Base-by-base conservation (phyloP, 768 basidiomycete genomes). In the Boletellus ananiceps region DNA sequence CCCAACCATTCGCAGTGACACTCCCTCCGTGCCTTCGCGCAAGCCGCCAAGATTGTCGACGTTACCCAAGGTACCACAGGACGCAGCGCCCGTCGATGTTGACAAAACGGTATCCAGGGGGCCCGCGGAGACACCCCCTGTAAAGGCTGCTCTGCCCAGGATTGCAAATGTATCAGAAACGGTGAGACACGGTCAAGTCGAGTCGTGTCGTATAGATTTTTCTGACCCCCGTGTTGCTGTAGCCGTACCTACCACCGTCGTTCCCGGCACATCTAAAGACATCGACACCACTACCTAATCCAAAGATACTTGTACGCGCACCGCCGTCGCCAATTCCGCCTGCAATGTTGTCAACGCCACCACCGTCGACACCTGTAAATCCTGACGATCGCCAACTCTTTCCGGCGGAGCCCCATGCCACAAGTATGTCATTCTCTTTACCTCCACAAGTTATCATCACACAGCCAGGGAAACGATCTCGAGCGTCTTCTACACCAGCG, bases 181-280 rank as follows among this genome's bases (percentile, higher is more conserved):
- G 54, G 72, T 74, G 53, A 58, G 73, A 57, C 29, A 31, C 34
- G 33, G 45, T 41, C 45, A 25, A 42, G 46, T 54, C 16, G 49
- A 33, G 45, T 39, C 45, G 25, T 43, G 46, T 52, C 16, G 49
- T 36, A 27, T 19, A 23, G 42, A 34, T 35, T 47, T 44, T 33
- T 41, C 54, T 67, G 49, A 67, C 39, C 2, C 31, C 27, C 39
- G 29, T 49, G 40, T 33, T 40, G 32, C 25, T 37, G 56, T 52
- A 74, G 78, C 65, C 68, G n/a, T 79, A 74, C 50, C 62, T 78
- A 16, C 79, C 79, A 1, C 80, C 80, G 4, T 82, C 81, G 7
- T 82, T 82, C 55, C 75, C 78, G 27, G 68, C 74, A 11, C 67
- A 79, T 49, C 60, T 83, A 18, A 58, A 66, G 29, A 81, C 79